Base-by-base conservation (phyloP, 2,329 filamentous ascomycete genomes). In the Alternaria novae-zelandiae region DNA sequence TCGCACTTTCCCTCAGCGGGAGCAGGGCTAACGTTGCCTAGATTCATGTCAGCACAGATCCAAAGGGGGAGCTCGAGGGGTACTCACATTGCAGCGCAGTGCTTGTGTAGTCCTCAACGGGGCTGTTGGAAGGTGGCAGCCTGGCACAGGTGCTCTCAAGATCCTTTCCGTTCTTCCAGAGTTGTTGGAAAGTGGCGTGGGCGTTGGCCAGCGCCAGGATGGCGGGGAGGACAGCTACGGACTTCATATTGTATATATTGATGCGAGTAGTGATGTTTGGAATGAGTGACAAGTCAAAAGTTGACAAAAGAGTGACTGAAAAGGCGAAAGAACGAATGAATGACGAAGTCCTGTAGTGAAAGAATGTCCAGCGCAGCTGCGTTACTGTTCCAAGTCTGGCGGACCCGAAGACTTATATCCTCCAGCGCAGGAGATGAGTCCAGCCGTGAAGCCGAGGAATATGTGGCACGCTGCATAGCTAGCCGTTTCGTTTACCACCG, bases 311-410 rank as follows among this genome's bases (percentile, higher is more conserved):
- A 72, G 64, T 69, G 71, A 70, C 71, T 67, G 65, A 67, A 65
- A 57, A 68, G 66, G 60, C 64, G 9, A 59, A 54, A 58, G 23
- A 59, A 59, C 6, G 59, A 61, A 63, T 41, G 63, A 64, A 65
- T 50, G 63, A 66, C 59, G 56, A 66, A 72, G 61, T 69, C 62
- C 62, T 17, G 63, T 54, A 68, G 64, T 64, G 68, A 73, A 73
- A 64, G 72, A 75, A 69, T 69, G 71, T 73, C 64, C 73, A 75
- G 73, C 73, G 64, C 73, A 75, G 73, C 72, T 75, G 73, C 71
- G 72, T 66, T 71, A 65, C 57, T 57, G 41, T 64, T 32, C 21
- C 13, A 23, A 54, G 36, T 23, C 47, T 62, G 53, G 49, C 57
- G 62, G 65, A 61, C 54, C 47, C 32, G 13, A 55, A 50, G 58